phyloP scores from a whole-genome alignment of 2,329 filamentous ascomycete species.

The Podosphaera xanthii region DNA sequence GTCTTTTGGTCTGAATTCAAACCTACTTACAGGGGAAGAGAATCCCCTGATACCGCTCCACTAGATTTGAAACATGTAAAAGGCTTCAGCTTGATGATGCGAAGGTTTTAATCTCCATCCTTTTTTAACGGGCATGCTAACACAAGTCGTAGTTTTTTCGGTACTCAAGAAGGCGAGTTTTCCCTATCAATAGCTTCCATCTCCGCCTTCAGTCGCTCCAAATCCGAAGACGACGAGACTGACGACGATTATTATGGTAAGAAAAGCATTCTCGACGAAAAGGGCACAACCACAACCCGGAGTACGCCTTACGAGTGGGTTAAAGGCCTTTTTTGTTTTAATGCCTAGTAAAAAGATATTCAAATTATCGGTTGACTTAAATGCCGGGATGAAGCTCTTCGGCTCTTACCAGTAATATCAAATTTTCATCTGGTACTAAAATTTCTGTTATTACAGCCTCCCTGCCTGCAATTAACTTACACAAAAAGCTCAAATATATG shows the following conservation, averaged over 20 bases:
- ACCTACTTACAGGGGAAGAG: constrained; percentile 50
- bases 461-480: no score
- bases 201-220: constrained; percentile 19
- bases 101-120: constrained; percentile 32
- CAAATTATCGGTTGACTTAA: no score
- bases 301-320: no score
- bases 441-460: no score
- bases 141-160: constrained; percentile 37
- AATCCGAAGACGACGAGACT: neutral
- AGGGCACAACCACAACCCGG: no score
- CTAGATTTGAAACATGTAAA: constrained; percentile 38
- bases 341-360: no score
- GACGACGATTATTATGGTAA: constrained; percentile 5
- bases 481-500: no score
- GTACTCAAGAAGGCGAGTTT: constrained; percentile 47
- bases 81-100: constrained; percentile 55
- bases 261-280: neutral
- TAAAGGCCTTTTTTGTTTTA: no score
- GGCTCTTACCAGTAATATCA: no score
- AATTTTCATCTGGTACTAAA: no score
- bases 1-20: constrained; percentile 42
- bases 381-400: no score
- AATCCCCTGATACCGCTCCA: constrained; percentile 33
- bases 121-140: neutral
- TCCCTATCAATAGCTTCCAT: constrained; percentile 31